Evolutionary conservation across 2,329 filamentous ascomycete genomes (phyloP).

Genomic region (Fusarium annulatum): DNA sequence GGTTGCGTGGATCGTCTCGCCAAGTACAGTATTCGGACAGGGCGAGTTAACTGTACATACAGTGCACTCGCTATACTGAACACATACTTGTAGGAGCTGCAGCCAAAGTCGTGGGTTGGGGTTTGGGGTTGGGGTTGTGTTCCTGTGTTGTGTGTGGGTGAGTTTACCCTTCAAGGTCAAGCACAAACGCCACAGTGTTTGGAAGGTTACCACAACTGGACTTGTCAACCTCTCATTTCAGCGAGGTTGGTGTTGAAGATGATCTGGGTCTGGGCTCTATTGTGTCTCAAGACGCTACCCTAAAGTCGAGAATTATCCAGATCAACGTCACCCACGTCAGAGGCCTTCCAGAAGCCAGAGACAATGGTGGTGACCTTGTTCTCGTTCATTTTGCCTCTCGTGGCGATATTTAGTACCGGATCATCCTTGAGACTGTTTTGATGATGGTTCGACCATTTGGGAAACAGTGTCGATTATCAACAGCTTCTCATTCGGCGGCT

Average conservation of each 20-base stretch:
- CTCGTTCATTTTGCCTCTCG: slow-evolving; percentile 25
- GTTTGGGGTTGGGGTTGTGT: slow-evolving; percentile 5
- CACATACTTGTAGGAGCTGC: background rate
- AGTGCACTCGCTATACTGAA: slow-evolving; percentile 1
- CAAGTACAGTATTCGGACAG: slow-evolving; percentile 26
- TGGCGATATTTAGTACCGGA: slow-evolving; percentile 21
- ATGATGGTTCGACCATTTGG: slow-evolving; percentile 26
- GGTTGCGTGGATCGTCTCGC: slow-evolving; percentile 37
- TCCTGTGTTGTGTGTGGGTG: slow-evolving; percentile 10
- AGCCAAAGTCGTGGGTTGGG: slow-evolving; percentile 16
- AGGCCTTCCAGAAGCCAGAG: slow-evolving; percentile 28
- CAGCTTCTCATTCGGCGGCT: slow-evolving; percentile 31
- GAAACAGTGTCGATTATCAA: slow-evolving; percentile 26
- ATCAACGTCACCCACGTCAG: slow-evolving; percentile 11
- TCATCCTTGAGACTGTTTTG: slow-evolving; percentile 8
- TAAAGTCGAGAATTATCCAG: slow-evolving; percentile 6
- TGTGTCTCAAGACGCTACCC: slow-evolving; percentile 28
- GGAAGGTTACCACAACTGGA: background rate
- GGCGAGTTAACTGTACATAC: slow-evolving; percentile 19
- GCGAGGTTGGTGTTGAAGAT: slow-evolving; percentile 21
- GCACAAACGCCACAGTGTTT: slow-evolving; percentile 22
- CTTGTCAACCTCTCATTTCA: slow-evolving; percentile 24
- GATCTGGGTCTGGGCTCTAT: slow-evolving; percentile 15
- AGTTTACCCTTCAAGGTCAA: slow-evolving; percentile 11
- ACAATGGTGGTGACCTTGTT: slow-evolving; percentile 16